Evolutionary conservation across 768 basidiomycete genomes (phyloP).

Genomic region (Amanita rimosa): DNA sequence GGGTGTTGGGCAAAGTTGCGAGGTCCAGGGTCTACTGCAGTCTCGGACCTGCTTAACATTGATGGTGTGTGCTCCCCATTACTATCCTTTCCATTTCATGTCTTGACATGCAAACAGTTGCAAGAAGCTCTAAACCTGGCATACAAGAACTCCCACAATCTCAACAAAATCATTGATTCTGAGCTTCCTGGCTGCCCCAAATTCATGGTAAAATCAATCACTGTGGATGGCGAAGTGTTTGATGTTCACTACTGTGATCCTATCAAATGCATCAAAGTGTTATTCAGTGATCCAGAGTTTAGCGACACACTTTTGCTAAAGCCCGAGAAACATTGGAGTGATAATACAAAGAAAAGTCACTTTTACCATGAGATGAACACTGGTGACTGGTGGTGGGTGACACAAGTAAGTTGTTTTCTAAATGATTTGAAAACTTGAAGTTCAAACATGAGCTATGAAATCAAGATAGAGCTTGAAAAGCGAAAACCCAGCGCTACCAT

Average conservation of each 20-base stretch:
- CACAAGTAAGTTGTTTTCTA: slow-evolving; percentile 23
- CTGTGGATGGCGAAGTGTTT: neutral
- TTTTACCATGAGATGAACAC: slow-evolving; percentile 22
- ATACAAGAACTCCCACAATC: slow-evolving; percentile 14
- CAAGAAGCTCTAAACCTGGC: slow-evolving; percentile 16
- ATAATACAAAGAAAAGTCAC: slow-evolving; percentile 9
- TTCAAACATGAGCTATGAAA: no score
- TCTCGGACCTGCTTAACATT: slow-evolving; percentile 19
- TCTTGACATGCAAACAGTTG: slow-evolving; percentile 8
- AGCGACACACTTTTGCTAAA: slow-evolving; percentile 12
- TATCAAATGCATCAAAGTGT: slow-evolving; percentile 17
- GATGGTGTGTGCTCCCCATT: neutral
- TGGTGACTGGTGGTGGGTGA: slow-evolving; percentile 25
- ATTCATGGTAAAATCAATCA: slow-evolving; percentile 3
- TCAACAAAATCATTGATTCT: slow-evolving; percentile 19
- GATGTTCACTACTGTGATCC: slow-evolving; percentile 11
- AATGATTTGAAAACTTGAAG: no score
- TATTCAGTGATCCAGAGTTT: slow-evolving; percentile 19
- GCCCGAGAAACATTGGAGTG: slow-evolving; percentile 19
- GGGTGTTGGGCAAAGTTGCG: slow-evolving; percentile 28
- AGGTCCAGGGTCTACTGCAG: slow-evolving; percentile 23
- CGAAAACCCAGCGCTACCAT: slow-evolving; percentile 12
- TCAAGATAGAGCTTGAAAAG: neutral
- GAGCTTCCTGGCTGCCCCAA: slow-evolving; percentile 13
- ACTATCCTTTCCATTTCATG: neutral